Evolutionary conservation across 2,329 filamentous ascomycete species (phyloP), one percentile per base, ranked within the genome.

Genomic region (Diaporthe citrichinensis): DNA sequence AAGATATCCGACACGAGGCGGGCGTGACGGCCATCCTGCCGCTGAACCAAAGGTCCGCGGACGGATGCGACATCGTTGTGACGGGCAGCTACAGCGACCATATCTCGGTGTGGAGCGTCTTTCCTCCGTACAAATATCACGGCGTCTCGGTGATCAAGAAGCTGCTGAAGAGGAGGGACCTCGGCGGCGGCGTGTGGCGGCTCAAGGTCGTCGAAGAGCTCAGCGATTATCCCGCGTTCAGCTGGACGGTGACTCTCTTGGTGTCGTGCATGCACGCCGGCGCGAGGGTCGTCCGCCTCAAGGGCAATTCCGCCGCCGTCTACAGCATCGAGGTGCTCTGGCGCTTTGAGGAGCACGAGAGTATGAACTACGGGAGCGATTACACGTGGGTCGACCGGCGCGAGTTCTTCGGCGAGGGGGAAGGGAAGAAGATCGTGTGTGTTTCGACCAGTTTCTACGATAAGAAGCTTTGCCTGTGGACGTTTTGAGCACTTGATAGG

Each of bases 191-290:
- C 1, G 96, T 98, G 3, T 99, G 97, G 95, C 89, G 96, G 74
- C 82, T 98, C 73, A 94, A 94, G 81, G 79, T 94, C 53, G 84
- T 95, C 14, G 75, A 79, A 4, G 71, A 76, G 15, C 46, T 79
- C 5, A 62, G 76, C 15, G 59, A 31, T 20, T 28, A 65, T 36
- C 23, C 62, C 10, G 80, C 83, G 3, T 79, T 78, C 28, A 61
- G 75, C 25, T 84, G 81, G 73, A 76, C 59, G 14, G 82, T 80
- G 77, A 81, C 77, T 8, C 72, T 76, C 10, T 86, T 98, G 55
- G 96, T 93, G 23, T 98, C 95, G 61, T 98, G 97, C 81, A 98
- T 98, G 96, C 94, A 98, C 85, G 95, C 94, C 3, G 97, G 97
- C 0, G 89, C 91, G 14, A 90, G 93, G 72, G 84, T 98, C n/a